Conservation (phyloP, 2,329 filamentous ascomycete genomes). For the Aspergillus sclerotialis region DNA sequence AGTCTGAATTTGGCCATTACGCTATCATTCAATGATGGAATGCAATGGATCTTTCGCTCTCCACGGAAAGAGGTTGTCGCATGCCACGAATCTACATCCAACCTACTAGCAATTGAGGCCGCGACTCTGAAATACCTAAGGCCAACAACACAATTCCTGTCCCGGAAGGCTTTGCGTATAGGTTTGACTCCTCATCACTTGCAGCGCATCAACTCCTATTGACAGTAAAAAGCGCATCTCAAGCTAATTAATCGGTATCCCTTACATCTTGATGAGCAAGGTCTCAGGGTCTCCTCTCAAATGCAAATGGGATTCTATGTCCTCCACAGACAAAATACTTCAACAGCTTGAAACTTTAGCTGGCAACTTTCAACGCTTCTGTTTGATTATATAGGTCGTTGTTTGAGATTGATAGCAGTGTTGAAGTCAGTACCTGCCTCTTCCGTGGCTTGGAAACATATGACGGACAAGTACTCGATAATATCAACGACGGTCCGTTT, state of each 20-base stretch:
- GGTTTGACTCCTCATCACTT: no score
- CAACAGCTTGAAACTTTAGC: neutral
- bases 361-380: neutral
- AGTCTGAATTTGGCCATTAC: no score
- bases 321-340: neutral
- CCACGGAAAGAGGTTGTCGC: no score
- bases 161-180: no score
- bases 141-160: no score
- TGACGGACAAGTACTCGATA: neutral
- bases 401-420: neutral
- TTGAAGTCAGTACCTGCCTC: neutral
- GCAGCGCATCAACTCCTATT: no score
- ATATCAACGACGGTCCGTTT: slow-evolving; percentile 15
- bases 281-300: slow-evolving; percentile 20
- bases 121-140: no score
- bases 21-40: no score
- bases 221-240: neutral
- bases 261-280: slow-evolving; percentile 29
- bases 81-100: no score
- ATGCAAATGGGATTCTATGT: neutral
- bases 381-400: neutral
- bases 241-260: slow-evolving; percentile 14
- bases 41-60: no score
- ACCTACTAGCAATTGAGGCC: no score
- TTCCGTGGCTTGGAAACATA: neutral